Percentiles rank a stretch among this genome's conserved stretches.
Conservation (phyloP, 2,329 filamentous ascomycete genomes). For the Fonsecaea multimorphosa region DNA sequence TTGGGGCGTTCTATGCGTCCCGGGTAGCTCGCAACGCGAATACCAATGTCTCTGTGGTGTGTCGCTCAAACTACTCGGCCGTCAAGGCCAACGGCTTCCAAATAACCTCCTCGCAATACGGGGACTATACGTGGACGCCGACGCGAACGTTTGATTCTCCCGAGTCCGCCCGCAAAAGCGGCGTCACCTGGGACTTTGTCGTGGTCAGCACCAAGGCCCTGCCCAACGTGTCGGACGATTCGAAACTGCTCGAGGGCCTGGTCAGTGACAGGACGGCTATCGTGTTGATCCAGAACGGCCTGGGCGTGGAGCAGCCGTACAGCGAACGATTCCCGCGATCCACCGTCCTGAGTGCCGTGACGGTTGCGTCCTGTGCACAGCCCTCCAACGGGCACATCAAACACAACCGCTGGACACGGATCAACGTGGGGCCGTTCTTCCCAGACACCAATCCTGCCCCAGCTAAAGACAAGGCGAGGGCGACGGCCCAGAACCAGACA, state of each 20-base stretch:
- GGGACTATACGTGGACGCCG: constrained; percentile 69
- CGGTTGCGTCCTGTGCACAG: constrained; percentile 72
- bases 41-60: constrained; percentile 70
- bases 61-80: constrained; percentile 73
- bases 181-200: constrained; percentile 66
- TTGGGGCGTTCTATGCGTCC: constrained; percentile 40
- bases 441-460: constrained; percentile 52
- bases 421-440: constrained; percentile 71
- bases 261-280: constrained; percentile 62
- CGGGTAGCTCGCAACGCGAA: constrained; percentile 41
- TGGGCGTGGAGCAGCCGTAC: constrained; percentile 73
- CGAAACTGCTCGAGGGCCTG: constrained; percentile 65
- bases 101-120: constrained; percentile 70
- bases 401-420: constrained; percentile 76
- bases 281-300: constrained; percentile 73
- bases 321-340: constrained; percentile 64
- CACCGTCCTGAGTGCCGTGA: constrained; percentile 71
- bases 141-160: constrained; percentile 68
- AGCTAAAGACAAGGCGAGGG: constrained; percentile 38
- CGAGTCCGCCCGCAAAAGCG: constrained; percentile 58
- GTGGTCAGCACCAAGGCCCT: constrained; percentile 74
- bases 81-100: constrained; percentile 67
- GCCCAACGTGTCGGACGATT: constrained; percentile 69
- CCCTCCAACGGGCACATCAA: constrained; percentile 65
- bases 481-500: constrained; percentile 47